Conservation (phyloP, 2,329 filamentous ascomycete genomes). For the Apiospora kogelbergensis region DNA sequence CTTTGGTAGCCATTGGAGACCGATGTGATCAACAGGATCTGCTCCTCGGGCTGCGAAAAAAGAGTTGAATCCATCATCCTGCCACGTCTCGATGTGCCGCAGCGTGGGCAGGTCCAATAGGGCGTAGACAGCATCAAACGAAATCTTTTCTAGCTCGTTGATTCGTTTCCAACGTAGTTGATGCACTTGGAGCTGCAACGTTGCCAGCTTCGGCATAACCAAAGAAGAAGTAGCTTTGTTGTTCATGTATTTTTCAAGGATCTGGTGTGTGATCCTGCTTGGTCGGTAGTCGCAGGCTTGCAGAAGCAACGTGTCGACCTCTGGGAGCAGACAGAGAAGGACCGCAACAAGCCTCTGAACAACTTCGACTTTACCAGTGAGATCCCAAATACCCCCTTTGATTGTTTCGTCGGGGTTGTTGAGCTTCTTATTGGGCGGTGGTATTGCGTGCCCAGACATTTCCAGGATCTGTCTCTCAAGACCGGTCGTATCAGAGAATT, state of each 20-base stretch:
- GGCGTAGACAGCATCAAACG: background rate
- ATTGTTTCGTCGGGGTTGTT: background rate
- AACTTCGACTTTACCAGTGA: background rate
- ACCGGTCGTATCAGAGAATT: background rate
- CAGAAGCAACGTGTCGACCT: background rate
- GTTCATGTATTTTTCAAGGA: background rate
- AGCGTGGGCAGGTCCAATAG: background rate
- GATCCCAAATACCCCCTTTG: background rate
- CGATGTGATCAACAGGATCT: too few relatives aligned
- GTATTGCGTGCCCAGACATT: background rate
- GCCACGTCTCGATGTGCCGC: background rate
- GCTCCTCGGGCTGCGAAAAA: background rate
- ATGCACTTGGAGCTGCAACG: background rate
- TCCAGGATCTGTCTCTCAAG: background rate
- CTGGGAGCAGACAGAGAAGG: background rate
- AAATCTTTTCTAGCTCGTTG: background rate
- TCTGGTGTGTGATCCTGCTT: background rate
- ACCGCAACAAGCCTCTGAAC: background rate
- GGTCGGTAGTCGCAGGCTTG: background rate
- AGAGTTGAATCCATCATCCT: background rate
- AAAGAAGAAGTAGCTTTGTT: background rate
- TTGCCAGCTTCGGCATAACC: background rate
- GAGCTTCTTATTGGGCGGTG: background rate
- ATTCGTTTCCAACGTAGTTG: background rate
- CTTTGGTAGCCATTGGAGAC: background rate